These are phyloP conservation scores for Nicotiana paniculata DNA, from an alignment of 257 asterid genomes.

Conservation along the genomic window DNA sequence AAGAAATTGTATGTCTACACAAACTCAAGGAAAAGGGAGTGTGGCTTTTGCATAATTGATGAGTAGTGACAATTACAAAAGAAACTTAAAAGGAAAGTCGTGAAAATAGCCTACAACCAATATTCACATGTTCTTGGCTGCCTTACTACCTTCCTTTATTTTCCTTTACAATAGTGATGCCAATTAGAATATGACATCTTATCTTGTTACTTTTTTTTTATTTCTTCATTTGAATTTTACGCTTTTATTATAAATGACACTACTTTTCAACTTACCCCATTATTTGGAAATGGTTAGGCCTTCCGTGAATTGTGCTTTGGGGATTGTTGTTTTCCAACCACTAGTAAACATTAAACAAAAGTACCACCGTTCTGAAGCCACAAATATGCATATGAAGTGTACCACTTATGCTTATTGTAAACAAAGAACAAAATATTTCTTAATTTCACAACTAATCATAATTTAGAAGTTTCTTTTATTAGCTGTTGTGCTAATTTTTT, in stretches of 20 bases:
- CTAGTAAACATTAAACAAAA: not conserved
- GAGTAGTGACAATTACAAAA: constrained; percentile 14
- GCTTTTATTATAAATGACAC: not conserved
- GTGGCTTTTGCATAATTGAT: not conserved
- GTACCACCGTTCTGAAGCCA: not conserved
- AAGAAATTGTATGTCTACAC: not conserved
- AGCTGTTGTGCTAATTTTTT: too few relatives aligned
- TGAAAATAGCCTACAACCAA: constrained; percentile 3
- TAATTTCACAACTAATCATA: not conserved
- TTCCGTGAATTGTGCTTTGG: not conserved
- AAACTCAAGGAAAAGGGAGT: not conserved
- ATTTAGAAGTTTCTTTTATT: not conserved
- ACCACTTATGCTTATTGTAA: not conserved
- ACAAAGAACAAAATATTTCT: not conserved
- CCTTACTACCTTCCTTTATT: not conserved
- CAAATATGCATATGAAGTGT: not conserved
- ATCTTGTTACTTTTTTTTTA: not conserved
- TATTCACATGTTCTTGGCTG: constrained; percentile 21
- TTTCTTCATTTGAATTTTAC: not conserved
- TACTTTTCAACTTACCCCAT: not conserved
- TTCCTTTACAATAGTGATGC: not conserved
- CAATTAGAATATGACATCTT: not conserved
- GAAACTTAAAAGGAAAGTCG: constrained; percentile 11
- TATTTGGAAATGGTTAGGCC: not conserved
- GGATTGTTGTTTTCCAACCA: not conserved